Conservation (phyloP, 331 rosid genomes). For the Phaseolus coccineus region DNA sequence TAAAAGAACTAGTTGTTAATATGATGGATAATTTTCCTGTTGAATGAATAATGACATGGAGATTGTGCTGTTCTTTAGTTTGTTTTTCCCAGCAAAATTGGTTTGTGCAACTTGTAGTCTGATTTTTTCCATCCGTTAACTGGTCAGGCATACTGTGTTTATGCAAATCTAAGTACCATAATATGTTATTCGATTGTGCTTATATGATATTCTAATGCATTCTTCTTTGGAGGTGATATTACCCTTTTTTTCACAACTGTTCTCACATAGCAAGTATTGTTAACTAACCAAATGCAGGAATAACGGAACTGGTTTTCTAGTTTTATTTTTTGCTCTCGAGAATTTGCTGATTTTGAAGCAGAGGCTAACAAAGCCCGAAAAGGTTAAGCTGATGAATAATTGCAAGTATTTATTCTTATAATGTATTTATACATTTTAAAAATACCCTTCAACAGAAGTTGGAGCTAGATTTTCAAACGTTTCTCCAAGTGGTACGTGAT, state of each 20-base stretch:
- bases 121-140: background rate
- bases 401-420: background rate
- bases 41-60: slow-evolving; percentile 32
- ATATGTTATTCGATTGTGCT: background rate
- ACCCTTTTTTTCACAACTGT: background rate
- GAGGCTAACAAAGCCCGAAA: background rate
- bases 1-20: slow-evolving; percentile 26
- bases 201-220: background rate
- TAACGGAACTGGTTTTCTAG: background rate
- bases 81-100: background rate
- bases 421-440: background rate
- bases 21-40: slow-evolving; percentile 8
- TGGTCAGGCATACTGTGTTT: background rate
- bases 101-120: slow-evolving; percentile 21
- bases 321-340: background rate
- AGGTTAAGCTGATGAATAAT: background rate
- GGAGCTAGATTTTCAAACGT: background rate
- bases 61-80: slow-evolving; percentile 20
- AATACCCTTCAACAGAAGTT: background rate
- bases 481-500: background rate
- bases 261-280: background rate
- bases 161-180: background rate
- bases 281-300: background rate
- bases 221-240: background rate
- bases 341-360: background rate